Evolutionary conservation across 768 basidiomycete species (phyloP), one percentile per base, ranked within the genome.

Genomic region (Macrolepiota albuminosa): DNA sequence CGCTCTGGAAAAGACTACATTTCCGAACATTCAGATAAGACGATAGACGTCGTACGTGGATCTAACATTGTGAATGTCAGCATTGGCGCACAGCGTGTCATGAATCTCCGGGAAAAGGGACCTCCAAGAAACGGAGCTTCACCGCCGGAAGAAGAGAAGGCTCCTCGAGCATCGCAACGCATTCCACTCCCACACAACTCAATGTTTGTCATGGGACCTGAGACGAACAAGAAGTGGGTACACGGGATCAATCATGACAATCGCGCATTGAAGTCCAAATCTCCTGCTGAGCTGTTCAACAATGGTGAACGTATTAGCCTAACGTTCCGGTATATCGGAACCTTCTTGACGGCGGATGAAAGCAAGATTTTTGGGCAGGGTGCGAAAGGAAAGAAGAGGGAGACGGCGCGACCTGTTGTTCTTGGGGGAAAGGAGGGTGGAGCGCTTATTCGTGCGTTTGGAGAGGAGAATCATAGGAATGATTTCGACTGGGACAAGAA

Each of bases 1-100:
- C 88, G 91, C 58, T 80, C 79, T 13, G 91, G 91, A 6, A 83
- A 81, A 33, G 91, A 93, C 71, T 89, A 87, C 71, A 93, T 93
- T 62, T 91, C 90, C 0, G 90, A 92, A 65, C 91, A 93, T 70
- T 89, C 88, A 0, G 91, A 93, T 71, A 93, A 93, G 73, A 93
- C 91, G 6, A 81, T 93, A 64, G 91, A 93, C 69, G 82, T 93
- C 63, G 83, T 87, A 4, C 82, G 79, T 14, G 86, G 84, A 36
- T 88, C 89, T 7, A 84, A 77, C 56, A 87, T 93, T 63, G 88
- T 90, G 61, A 93, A 93, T 60, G 86, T 93, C 62, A 89, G 87
- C 66, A 76, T 93, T 14, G 91, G 91, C 6, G 89, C 91, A 1
- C 84, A 87, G 69, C 83, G 91, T 37, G 74, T 80, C 18, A 92